Percentiles rank a stretch among this genome's conserved stretches.
phyloP scores from a whole-genome alignment of 148 eudicot genomes.

The Fallopia convolvulus region DNA sequence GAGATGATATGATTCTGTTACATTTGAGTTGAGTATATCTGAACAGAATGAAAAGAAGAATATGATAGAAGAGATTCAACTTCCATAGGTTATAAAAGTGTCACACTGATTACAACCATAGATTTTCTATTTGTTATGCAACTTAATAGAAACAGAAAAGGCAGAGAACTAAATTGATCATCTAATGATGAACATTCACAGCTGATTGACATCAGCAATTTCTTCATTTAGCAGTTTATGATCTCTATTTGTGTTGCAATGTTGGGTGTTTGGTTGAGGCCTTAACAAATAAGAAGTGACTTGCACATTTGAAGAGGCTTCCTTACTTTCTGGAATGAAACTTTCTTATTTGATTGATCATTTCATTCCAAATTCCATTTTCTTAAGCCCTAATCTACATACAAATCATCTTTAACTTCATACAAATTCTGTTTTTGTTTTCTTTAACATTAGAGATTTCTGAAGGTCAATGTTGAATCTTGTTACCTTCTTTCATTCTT shows the following conservation, averaged over 20 bases:
- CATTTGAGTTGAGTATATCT: not conserved
- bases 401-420: not conserved
- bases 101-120: not conserved
- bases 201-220: not conserved
- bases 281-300: too few relatives aligned
- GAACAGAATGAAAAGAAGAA: not conserved
- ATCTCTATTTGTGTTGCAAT: not conserved
- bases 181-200: not conserved
- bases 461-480: not conserved
- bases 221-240: not conserved
- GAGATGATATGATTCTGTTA: not conserved
- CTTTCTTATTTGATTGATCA: not conserved
- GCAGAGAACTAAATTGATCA: not conserved
- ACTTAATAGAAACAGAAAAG: not conserved
- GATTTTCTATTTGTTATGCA: not conserved
- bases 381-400: not conserved
- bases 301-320: too few relatives aligned
- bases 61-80: not conserved
- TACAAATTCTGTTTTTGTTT: not conserved
- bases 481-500: not conserved
- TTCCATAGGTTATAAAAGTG: not conserved
- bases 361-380: not conserved
- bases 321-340: not conserved
- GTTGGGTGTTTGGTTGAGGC: not conserved
- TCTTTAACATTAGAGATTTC: not conserved